Evolutionary conservation across 192 early-diverging fungal species (phyloP).

Genomic region (Entomortierella chlamydospora): DNA sequence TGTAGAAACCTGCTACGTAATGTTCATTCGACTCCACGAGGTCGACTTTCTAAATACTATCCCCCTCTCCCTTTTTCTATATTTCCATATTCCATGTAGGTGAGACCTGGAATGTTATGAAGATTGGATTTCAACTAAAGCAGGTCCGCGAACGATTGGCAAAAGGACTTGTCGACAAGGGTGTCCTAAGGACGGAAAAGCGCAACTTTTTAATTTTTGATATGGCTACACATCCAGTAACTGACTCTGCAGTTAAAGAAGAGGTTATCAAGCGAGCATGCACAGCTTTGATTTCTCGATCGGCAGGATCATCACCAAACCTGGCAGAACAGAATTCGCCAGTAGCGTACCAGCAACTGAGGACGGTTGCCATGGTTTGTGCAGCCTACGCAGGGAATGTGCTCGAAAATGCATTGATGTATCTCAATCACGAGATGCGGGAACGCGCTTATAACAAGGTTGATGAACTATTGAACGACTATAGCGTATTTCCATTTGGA

Average conservation of each 20-base stretch:
- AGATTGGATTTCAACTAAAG: constrained; percentile 97
- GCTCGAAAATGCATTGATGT: constrained; percentile 91
- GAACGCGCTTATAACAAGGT: constrained; percentile 90
- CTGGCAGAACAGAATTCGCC: constrained; percentile 63
- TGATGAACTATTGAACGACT: constrained; percentile 91
- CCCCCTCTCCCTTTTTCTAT: too few species aligned
- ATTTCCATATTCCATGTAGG: constrained; percentile 64
- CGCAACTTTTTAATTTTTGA: constrained; percentile 97
- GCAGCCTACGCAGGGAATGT: constrained; percentile 97
- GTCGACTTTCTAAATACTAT: too few species aligned
- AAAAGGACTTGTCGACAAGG: constrained; percentile 98
- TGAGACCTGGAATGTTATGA: constrained; percentile 98
- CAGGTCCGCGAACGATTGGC: constrained; percentile 96
- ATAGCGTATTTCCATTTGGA: constrained; percentile 78
- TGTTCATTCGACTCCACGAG: not conserved
- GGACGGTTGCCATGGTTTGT: constrained; percentile 92
- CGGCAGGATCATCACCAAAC: constrained; percentile 66
- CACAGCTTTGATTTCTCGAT: constrained; percentile 80
- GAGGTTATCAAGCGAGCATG: constrained; percentile 86
- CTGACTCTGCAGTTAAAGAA: constrained; percentile 89
- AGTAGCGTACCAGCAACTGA: constrained; percentile 67
- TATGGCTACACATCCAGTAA: constrained; percentile 97
- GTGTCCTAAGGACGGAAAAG: constrained; percentile 95
- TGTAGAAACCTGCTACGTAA: too few species aligned
- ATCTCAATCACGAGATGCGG: constrained; percentile 85